Evolutionary conservation across 371 early-diverging fungal genomes (phyloP).

Genomic region (Mortierella sp.): DNA sequence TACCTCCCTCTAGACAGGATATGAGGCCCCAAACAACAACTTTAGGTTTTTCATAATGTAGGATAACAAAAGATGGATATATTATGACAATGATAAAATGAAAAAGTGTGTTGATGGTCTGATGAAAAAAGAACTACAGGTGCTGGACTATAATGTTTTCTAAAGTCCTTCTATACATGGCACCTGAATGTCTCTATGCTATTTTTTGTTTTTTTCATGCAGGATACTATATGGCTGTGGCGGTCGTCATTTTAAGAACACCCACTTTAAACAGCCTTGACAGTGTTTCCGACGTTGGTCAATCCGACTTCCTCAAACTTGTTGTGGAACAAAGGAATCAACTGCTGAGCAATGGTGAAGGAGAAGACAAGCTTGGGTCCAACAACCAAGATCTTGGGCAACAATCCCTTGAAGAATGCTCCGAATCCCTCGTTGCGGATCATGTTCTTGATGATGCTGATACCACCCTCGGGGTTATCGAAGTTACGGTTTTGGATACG

Average conservation of each 20-base stretch:
- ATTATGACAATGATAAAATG: conserved; percentile 2
- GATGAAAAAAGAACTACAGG: not conserved
- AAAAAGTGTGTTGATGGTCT: not conserved
- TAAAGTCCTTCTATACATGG: conserved; percentile 1
- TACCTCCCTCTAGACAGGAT: too few species aligned
- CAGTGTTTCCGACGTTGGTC: conserved; percentile 55
- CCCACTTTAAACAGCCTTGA: conserved; percentile 5
- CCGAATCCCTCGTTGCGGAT: conserved; percentile 91
- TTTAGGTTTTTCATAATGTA: too few species aligned
- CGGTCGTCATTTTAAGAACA: too few species aligned
- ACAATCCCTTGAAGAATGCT: conserved; percentile 98
- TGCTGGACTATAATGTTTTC: not conserved
- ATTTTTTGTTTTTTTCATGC: not conserved
- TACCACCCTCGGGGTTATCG: conserved; percentile 90
- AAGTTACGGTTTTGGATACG: conserved; percentile 95
- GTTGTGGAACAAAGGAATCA: conserved; percentile 87
- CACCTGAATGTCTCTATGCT: not conserved
- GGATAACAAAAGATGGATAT: not conserved
- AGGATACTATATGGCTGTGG: not conserved
- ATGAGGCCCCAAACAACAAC: too few species aligned
- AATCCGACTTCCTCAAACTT: conserved; percentile 61
- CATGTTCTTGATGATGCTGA: conserved; percentile 88
- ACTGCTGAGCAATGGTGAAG: conserved; percentile 96
- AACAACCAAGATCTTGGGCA: conserved; percentile 95
- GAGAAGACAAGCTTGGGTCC: conserved; percentile 98